A percentile compares a stretch with the other conserved stretches of the same genome.
Conservation (phyloP, 192 early-diverging fungal genomes). For the Chytriomyces sp. region DNA sequence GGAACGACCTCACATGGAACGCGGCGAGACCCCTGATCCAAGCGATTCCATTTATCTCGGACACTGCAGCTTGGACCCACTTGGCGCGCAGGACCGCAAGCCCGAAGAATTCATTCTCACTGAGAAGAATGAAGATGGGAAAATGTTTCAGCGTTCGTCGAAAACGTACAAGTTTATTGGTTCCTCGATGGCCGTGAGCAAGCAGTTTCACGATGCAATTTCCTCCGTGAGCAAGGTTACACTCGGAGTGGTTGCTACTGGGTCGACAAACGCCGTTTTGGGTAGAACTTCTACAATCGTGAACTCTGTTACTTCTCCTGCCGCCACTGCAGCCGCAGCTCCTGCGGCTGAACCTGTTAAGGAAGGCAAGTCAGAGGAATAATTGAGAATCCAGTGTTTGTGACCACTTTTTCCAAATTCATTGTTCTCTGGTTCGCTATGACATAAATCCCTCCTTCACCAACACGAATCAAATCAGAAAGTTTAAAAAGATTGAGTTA, state of each 20-base stretch:
- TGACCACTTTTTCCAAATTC: no score
- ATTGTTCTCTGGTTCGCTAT: no score
- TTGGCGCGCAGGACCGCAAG: constrained; percentile 20
- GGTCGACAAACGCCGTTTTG: constrained; percentile 9
- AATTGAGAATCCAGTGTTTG: no score
- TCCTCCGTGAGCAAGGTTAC: constrained; percentile 3
- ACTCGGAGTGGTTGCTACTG: constrained; percentile 16
- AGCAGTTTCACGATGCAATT: constrained; percentile 22
- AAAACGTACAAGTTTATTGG: constrained; percentile 17
- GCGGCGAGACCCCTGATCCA: background rate
- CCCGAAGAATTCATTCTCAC: constrained; percentile 26
- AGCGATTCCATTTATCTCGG: constrained; percentile 12
- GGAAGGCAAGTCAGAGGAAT: no score
- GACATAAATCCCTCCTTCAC: no score
- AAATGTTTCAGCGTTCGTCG: constrained; percentile 4
- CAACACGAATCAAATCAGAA: no score
- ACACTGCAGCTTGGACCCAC: constrained; percentile 14
- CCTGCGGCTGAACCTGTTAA: no score
- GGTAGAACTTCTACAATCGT: background rate
- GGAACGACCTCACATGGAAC: constrained; percentile 9
- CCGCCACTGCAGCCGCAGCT: no score
- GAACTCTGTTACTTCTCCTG: no score
- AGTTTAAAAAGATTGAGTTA: no score
- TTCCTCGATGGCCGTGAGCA: background rate
- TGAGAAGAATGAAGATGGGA: constrained; percentile 19